Conservation (phyloP, 129 eudicot genomes). For the Ambrosia artemisiifolia region DNA sequence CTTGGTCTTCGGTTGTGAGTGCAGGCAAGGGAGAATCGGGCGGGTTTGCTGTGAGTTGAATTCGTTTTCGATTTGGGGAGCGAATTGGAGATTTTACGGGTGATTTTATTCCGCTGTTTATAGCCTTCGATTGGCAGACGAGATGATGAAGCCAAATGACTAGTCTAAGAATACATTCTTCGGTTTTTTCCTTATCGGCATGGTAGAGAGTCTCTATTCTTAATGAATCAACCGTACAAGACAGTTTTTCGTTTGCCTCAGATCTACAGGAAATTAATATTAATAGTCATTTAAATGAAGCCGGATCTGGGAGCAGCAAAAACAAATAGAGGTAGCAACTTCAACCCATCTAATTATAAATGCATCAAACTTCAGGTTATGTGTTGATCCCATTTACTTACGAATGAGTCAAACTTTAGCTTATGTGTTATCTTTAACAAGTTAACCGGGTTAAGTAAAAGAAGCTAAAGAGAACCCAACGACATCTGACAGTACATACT, state of each 20-base stretch:
- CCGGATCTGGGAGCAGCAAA: background rate
- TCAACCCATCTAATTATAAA: background rate
- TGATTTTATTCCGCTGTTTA: conserved; percentile 53
- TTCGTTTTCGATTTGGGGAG: conserved; percentile 64
- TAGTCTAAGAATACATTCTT: conserved; percentile 68
- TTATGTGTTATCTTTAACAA: background rate
- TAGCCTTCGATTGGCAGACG: conserved; percentile 56
- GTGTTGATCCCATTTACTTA: background rate
- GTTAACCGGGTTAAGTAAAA: background rate
- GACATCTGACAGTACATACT: too few relatives aligned
- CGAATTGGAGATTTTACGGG: conserved; percentile 86
- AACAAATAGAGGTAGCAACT: background rate
- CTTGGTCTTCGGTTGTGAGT: conserved; percentile 74
- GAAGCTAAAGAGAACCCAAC: too few relatives aligned
- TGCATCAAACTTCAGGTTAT: background rate
- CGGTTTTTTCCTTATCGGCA: conserved; percentile 85
- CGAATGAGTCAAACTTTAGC: background rate
- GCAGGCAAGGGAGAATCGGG: conserved; percentile 53
- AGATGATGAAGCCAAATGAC: conserved; percentile 94
- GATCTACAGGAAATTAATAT: conserved; percentile 45
- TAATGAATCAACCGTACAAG: conserved; percentile 68
- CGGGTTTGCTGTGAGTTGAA: conserved; percentile 44
- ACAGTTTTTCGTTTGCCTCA: conserved; percentile 54
- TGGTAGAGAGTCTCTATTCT: conserved; percentile 87
- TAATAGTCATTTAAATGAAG: background rate